Evolutionary conservation across 2,329 filamentous ascomycete species (phyloP), one percentile per base, ranked within the genome.

Genomic region (Nemania serpens): DNA sequence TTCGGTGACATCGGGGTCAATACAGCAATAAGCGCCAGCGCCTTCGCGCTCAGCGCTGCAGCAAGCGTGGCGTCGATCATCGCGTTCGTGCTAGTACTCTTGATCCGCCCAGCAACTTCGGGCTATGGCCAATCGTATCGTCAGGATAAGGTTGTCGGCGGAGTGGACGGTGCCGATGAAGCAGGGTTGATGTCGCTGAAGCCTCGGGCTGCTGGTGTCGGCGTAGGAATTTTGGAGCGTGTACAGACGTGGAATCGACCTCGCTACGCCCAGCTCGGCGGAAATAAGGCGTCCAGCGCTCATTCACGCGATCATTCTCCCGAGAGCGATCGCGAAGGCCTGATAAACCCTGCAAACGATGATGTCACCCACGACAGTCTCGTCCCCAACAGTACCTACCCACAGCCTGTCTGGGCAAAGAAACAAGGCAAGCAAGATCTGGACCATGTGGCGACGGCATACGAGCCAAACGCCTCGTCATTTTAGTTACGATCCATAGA

Each of bases 211-310:
- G 52, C 52, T 20, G 45, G 25, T 17, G 22, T 49, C 10, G 58
- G 63, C 3, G 6, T n/a, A 9, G 65, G 62, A 12, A 50, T 73
- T n/a, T 42, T 71, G n/a, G 58, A 53, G 18, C 65, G 68, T 13
- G 55, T 72, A 2, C 66, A 66, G 3, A 69, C 69, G 4, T 71
- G 68, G 66, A 66, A 63, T 4, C 63, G 62, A 2, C 70, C 73
- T 59, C 71, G 68, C 49, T 76, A 76, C 55, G 67, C 68, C n/a
- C 71, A 72, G 59, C 62, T 75, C 41, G 71, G 71, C 42, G 25
- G 18, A 15, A 57, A 52, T 10, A 54, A 55, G 42, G 1, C 12
- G 17, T 9, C 29, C 15, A 33, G 55, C 36, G 36, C 36, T 39
- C 15, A 39, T 39, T 63, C 61, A 12, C 61, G 61, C 34, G 54